Evolutionary conservation across 2,329 filamentous ascomycete species (phyloP), one percentile per base, ranked within the genome.

Genomic region (Penicillium rolfsii): DNA sequence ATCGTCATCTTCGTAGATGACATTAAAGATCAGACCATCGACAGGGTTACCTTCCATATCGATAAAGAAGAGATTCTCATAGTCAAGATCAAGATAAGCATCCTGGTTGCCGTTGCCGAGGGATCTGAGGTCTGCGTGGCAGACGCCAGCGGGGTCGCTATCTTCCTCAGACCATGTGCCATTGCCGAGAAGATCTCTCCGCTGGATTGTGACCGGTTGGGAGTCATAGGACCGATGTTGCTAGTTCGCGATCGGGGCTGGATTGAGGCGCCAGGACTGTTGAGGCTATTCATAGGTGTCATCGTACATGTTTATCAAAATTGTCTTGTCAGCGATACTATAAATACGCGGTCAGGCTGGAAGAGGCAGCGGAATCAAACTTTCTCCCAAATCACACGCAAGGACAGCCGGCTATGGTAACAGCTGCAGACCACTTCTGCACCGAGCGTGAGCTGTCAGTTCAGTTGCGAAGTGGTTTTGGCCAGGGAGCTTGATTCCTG

Each of bases 1-100:
- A 12, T 52, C 56, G 38, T 40, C 50, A 36, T 58, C 56, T 12
- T 53, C 56, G 50, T 58, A 58, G 38, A 58, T 58, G 40, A 58
- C n/a, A 19, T 58, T 54, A 6, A 30, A 58, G 35, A 19, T 48
- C 40, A 49, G 56, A 46, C 56, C 56, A 49, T 58, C 40, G n/a
- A 58, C 22, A 53, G 49, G 56, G 11, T 54, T 53, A 30, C 56
- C 49, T 26, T 53, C 38, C 22, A 71, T 22, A 54, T 58, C 56
- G 49, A 53, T 49, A 52, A 58, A 54, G 48, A 53, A 8, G 26
- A 58, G 49, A 58, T 58, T 54, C 24, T 58, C 49, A 49, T 53
- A 58, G 16, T 58, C 41, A 53, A 58, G 49, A 28, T 53, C 56
- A 14, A 28, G 56, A 58, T 26, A 19, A 14, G 38, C 49, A 58